A percentile compares a stretch with the other conserved stretches of the same genome.
Conservation (phyloP, 2,329 filamentous ascomycete species). For the Eutypa lata region DNA sequence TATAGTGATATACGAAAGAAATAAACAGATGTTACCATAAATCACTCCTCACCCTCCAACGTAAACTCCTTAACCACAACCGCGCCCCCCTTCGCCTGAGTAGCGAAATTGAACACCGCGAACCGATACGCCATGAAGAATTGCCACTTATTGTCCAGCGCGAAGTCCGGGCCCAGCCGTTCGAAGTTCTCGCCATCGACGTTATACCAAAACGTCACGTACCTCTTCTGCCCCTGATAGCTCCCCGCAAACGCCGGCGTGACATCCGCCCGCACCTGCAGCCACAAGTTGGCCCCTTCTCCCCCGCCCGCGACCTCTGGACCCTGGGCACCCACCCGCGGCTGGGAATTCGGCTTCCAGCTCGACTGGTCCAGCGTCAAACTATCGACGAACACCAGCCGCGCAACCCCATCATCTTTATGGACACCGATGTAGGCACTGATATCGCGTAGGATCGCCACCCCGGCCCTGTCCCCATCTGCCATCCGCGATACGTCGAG, state of each 20-base stretch:
- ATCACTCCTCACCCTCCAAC: not conserved
- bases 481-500: slow-evolving; percentile 44
- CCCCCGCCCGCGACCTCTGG: slow-evolving; percentile 24
- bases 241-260: slow-evolving; percentile 15
- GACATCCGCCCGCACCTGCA: slow-evolving; percentile 31
- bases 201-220: slow-evolving; percentile 35
- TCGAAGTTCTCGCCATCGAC: slow-evolving; percentile 35
- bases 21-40: too few relatives aligned
- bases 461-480: slow-evolving; percentile 47
- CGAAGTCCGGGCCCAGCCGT: slow-evolving; percentile 26
- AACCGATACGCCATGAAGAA: slow-evolving; percentile 45
- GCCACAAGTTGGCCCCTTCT: slow-evolving; percentile 28
- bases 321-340: slow-evolving; percentile 21
- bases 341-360: slow-evolving; percentile 17
- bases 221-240: slow-evolving; percentile 19
- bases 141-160: slow-evolving; percentile 36
- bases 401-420: slow-evolving; percentile 25
- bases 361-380: slow-evolving; percentile 30
- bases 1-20: too few relatives aligned
- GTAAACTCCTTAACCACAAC: slow-evolving; percentile 16
- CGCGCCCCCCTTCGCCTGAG: slow-evolving; percentile 35
- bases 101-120: slow-evolving; percentile 46
- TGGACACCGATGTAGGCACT: slow-evolving; percentile 49
- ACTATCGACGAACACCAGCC: slow-evolving; percentile 31
- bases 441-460: slow-evolving; percentile 48